Percentiles rank a stretch among this genome's conserved stretches.
phyloP scores from a whole-genome alignment of 441 rosid genomes.

The Brassica hybrid region DNA sequence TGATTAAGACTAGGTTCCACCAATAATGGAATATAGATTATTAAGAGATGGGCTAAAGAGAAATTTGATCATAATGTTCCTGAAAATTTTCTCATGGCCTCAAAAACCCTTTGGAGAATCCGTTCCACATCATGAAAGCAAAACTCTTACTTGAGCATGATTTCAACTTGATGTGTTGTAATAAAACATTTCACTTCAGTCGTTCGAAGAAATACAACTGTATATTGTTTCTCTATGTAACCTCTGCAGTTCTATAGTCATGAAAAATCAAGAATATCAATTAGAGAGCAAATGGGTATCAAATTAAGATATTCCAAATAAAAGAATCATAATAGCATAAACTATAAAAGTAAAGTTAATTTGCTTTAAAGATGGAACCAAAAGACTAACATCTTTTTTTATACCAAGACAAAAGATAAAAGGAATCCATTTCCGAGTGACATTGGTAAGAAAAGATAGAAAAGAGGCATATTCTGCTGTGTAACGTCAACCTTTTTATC shows the following conservation, averaged over 20 bases:
- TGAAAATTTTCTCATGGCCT: slow-evolving; percentile 9
- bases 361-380: not conserved
- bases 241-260: not conserved
- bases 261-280: slow-evolving; percentile 6
- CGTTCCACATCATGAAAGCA: not conserved
- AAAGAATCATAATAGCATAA: slow-evolving; percentile 23
- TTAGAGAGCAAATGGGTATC: slow-evolving; percentile 7
- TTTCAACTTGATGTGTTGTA: not conserved
- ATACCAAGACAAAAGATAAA: not conserved
- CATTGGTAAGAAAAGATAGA: slow-evolving; percentile 14
- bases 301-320: slow-evolving; percentile 23
- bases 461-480: slow-evolving; percentile 11
- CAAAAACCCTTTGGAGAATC: not conserved
- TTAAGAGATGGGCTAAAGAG: not conserved
- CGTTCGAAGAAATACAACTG: not conserved
- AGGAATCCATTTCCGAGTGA: slow-evolving; percentile 12
- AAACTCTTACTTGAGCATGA: slow-evolving; percentile 1
- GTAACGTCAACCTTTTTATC: slow-evolving; percentile 24
- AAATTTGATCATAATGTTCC: slow-evolving; percentile 11
- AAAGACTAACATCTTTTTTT: not conserved
- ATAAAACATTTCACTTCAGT: not conserved
- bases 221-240: too few relatives aligned
- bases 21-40: slow-evolving; percentile 19
- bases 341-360: slow-evolving; percentile 16
- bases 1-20: slow-evolving; percentile 29